phyloP scores from a whole-genome alignment of 371 early-diverging fungal species.

The Capillidium heterosporum region DNA sequence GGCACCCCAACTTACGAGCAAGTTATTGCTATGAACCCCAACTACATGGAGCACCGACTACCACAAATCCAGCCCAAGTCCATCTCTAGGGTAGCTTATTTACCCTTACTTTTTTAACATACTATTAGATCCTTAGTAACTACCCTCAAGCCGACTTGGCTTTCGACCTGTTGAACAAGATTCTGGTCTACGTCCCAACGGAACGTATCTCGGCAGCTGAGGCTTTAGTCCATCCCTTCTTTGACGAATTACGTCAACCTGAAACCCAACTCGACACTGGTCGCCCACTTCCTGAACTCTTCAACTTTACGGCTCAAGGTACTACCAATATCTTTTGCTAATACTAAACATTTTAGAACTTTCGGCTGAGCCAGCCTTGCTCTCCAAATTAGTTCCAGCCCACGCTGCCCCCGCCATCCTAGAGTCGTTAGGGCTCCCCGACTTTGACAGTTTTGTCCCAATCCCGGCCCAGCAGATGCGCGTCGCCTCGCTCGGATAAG shows the following conservation, averaged over 20 bases:
- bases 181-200: slow-evolving; percentile 86
- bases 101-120: background rate
- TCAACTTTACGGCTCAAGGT: slow-evolving; percentile 79
- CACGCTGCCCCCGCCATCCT: background rate
- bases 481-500: background rate
- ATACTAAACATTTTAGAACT: background rate
- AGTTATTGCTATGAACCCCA: slow-evolving; percentile 86
- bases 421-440: background rate
- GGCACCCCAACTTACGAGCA: slow-evolving; percentile 96
- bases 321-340: background rate
- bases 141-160: slow-evolving; percentile 20
- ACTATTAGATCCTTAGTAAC: background rate
- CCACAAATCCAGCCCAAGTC: slow-evolving; percentile 54
- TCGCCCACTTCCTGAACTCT: slow-evolving; percentile 66
- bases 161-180: slow-evolving; percentile 70
- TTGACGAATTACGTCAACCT: slow-evolving; percentile 23
- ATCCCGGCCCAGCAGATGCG: background rate
- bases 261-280: slow-evolving; percentile 60
- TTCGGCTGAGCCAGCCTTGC: background rate
- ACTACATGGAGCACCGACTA: slow-evolving; percentile 66
- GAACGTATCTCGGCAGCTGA: slow-evolving; percentile 77
- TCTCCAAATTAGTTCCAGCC: background rate
- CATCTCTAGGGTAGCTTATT: slow-evolving; percentile 11
- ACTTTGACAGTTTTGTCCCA: background rate
- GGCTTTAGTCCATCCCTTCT: slow-evolving; percentile 58